Base-by-base conservation (phyloP, 805 yeast species). In the Ogataea minuta region DNA sequence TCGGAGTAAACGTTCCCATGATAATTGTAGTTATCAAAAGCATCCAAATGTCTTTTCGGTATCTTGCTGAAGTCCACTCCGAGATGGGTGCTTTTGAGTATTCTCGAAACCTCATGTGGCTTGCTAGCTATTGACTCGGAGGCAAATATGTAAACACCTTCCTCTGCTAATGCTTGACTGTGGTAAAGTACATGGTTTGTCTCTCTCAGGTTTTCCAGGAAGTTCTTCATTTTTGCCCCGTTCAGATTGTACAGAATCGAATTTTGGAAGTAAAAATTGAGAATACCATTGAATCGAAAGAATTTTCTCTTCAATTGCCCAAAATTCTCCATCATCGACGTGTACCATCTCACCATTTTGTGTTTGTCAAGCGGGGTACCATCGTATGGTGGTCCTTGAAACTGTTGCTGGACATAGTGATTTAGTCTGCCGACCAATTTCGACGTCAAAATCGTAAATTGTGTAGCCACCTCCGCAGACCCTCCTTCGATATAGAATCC, bases 401-500 rank as follows among this genome's bases (percentile, higher is more conserved):
- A 71, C 56, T 89, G 96, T 42, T 80, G 75, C 41, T 77, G 79
- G 54, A 87, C 71, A 60, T 84, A 90, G 2, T 79, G 72, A 41
- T 78, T 74, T 29, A 93, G 62, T 44, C 95, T 70, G 15, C 78
- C 79, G 7, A 83, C 72, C 43, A 93, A 67, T 48, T 84, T 78
- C 14, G 81, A 68, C 0, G 88, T 77, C 31, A 93, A 63, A 4
- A 71, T 32, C 52, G 82, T 70, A 41, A 90, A 82, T 52, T 83
- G 88, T 47, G 81, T 82, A 0, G 96, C 93, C 37, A 91, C 79
- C 11, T 83, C 80, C 5, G 78, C 74, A 28, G 93, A 87, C 20
- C 95, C 91, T 5, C 87, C 84, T 28, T 84, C 89, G 20, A 93
- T 74, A 50, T 74, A 81, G 45, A 74, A 76, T 10, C 97, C 96